Conservation (phyloP, 2,329 filamentous ascomycete species). For the Alternaria longipes region DNA sequence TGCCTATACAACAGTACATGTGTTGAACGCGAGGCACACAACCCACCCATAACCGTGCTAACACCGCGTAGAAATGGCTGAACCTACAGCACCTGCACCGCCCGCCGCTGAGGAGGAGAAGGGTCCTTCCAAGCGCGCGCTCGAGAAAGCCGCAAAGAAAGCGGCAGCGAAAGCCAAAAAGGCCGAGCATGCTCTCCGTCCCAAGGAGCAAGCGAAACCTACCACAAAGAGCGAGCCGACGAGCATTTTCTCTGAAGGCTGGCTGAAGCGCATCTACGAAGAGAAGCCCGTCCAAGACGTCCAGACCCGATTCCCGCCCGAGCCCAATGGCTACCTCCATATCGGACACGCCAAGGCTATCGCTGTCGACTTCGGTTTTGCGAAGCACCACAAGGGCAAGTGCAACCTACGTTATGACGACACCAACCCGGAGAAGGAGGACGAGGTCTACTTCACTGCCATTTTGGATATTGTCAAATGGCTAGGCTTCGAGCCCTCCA, state of each 20-base stretch:
- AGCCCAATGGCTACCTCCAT: slow-evolving; percentile 91
- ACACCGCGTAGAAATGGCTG: slow-evolving; percentile 33
- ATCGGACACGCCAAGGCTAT: slow-evolving; percentile 97
- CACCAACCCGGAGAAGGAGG: slow-evolving; percentile 93
- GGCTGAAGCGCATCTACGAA: slow-evolving; percentile 60
- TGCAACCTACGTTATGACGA: slow-evolving; percentile 88
- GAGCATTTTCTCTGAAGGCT: slow-evolving; percentile 59
- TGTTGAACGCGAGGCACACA: background rate
- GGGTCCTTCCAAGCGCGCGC: slow-evolving; percentile 58
- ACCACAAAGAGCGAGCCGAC: slow-evolving; percentile 40
- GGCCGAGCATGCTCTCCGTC: slow-evolving; percentile 53
- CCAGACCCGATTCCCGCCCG: slow-evolving; percentile 61
- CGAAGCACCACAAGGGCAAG: slow-evolving; percentile 79
- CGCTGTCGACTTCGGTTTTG: slow-evolving; percentile 95
- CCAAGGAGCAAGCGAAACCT: slow-evolving; percentile 50
- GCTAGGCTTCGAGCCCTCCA: slow-evolving; percentile 82
- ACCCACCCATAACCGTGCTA: background rate
- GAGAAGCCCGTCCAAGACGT: slow-evolving; percentile 59
- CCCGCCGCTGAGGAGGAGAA: slow-evolving; percentile 44
- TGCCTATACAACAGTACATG: background rate
- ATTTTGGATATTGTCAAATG: slow-evolving; percentile 88
- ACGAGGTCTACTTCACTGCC: slow-evolving; percentile 87
- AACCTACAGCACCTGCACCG: slow-evolving; percentile 28
- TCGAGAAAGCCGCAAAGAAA: slow-evolving; percentile 61
- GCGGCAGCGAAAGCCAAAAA: slow-evolving; percentile 57